Percentiles rank a stretch among this genome's conserved stretches.
Evolutionary conservation across 2,329 filamentous ascomycete genomes (phyloP).

Genomic region (Ceratocystis cubensis): DNA sequence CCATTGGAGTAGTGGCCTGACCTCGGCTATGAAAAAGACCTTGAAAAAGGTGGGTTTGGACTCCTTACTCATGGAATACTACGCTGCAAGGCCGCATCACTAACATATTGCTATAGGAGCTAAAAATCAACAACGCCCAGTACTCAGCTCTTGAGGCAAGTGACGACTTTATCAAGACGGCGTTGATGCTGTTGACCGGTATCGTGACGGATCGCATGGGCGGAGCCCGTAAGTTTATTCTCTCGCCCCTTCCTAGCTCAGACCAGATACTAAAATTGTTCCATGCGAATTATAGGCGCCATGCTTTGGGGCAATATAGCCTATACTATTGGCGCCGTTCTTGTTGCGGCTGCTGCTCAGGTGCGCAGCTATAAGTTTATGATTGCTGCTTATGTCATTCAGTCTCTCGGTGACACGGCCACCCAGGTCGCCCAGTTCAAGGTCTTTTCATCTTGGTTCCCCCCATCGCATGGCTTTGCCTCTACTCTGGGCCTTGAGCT

Average conservation of each 20-base stretch:
- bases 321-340: slow-evolving; percentile 44
- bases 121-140: slow-evolving; percentile 47
- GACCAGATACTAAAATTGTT: background rate
- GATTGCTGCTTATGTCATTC: slow-evolving; percentile 43
- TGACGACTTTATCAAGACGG: slow-evolving; percentile 49
- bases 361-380: slow-evolving; percentile 47
- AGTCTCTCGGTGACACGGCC: slow-evolving; percentile 48
- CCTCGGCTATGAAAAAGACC: slow-evolving; percentile 48
- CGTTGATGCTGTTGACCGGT: slow-evolving; percentile 42
- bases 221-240: slow-evolving; percentile 35
- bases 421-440: slow-evolving; percentile 54
- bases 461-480: slow-evolving; percentile 48
- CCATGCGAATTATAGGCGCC: slow-evolving; percentile 28
- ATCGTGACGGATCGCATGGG: slow-evolving; percentile 46
- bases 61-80: background rate
- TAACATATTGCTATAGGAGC: slow-evolving; percentile 28
- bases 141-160: slow-evolving; percentile 47
- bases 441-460: slow-evolving; percentile 53
- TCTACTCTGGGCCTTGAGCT: slow-evolving; percentile 49
- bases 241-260: background rate
- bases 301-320: slow-evolving; percentile 51
- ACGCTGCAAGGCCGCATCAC: background rate
- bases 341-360: slow-evolving; percentile 45
- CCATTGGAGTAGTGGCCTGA: slow-evolving; percentile 48
- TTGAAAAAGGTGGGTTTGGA: slow-evolving; percentile 37